These are phyloP conservation scores for Nigrospora oryzae DNA, from an alignment of 2,329 filamentous ascomycete species.

Conservation along the genomic window DNA sequence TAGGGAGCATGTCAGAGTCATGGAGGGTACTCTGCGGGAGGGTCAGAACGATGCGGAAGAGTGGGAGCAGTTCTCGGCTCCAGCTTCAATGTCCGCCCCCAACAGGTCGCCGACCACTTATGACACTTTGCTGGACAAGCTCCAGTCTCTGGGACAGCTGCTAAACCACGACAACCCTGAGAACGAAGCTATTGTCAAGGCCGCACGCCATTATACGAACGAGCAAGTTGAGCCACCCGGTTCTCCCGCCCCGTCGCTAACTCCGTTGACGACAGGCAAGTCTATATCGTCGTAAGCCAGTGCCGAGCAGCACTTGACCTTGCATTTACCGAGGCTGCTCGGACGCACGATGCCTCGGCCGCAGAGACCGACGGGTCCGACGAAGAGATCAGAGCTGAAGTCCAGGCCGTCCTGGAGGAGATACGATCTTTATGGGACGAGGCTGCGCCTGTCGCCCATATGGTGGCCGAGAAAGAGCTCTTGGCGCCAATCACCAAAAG, in stretches of 20 bases:
- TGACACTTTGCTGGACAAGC: conserved; percentile 13
- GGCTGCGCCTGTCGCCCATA: conserved; percentile 23
- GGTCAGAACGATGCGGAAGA: not conserved
- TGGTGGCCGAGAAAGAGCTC: conserved; percentile 21
- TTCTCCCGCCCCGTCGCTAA: too few species aligned
- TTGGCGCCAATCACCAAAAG: conserved; percentile 13
- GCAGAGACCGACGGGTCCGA: not conserved
- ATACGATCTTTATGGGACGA: conserved; percentile 24
- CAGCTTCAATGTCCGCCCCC: not conserved
- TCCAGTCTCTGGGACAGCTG: conserved; percentile 13
- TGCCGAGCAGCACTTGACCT: conserved; percentile 12
- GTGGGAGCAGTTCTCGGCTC: not conserved
- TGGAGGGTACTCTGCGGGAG: not conserved
- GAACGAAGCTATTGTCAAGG: conserved; percentile 8
- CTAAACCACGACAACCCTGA: conserved; percentile 7
- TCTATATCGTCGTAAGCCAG: conserved; percentile 11
- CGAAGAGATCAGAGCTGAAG: conserved; percentile 10
- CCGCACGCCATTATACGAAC: conserved; percentile 15
- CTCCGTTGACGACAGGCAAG: conserved; percentile 6
- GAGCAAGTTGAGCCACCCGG: conserved; percentile 7
- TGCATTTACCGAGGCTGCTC: conserved; percentile 9
- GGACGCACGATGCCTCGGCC: conserved; percentile 4
- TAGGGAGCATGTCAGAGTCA: not conserved
- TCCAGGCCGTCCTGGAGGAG: conserved; percentile 14
- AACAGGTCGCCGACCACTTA: conserved; percentile 5